phyloP scores from a whole-genome alignment of 2,329 filamentous ascomycete species.

The Chrysosporium keratinophilum region DNA sequence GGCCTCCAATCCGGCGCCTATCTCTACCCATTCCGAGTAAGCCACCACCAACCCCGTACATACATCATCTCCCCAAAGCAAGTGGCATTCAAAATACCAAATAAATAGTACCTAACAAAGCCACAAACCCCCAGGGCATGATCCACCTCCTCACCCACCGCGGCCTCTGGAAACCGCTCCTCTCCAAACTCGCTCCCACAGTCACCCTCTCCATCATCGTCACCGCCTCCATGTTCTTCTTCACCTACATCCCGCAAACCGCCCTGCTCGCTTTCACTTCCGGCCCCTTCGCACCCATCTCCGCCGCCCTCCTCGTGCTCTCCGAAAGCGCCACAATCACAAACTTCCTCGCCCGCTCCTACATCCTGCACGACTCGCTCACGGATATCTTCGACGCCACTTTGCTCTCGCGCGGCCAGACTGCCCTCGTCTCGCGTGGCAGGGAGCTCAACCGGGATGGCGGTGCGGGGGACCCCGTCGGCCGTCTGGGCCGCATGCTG shows the following conservation, averaged over 20 bases:
- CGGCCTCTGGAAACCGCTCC: constrained; percentile 50
- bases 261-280: constrained; percentile 75
- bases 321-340: constrained; percentile 47
- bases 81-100: too few species aligned
- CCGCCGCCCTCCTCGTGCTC: constrained; percentile 49
- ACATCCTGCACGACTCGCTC: constrained; percentile 69
- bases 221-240: constrained; percentile 70
- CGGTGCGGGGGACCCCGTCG: constrained; percentile 39
- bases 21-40: constrained; percentile 68
- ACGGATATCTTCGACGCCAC: constrained; percentile 81
- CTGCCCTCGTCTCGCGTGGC: constrained; percentile 59
- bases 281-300: constrained; percentile 57
- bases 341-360: constrained; percentile 46
- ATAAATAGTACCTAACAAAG: too few species aligned
- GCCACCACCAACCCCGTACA: neutral
- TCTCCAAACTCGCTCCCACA: constrained; percentile 49
- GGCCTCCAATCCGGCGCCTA: constrained; percentile 69
- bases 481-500: constrained; percentile 47
- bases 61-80: neutral
- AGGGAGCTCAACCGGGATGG: constrained; percentile 52
- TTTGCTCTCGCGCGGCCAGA: constrained; percentile 45
- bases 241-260: constrained; percentile 78
- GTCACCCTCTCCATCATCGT: constrained; percentile 62
- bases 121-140: too few species aligned
- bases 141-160: constrained; percentile 50